Evolutionary conservation across 1,284 basidiomycete genomes (phyloP).

Genomic region (Fistulinella cinereoalba): DNA sequence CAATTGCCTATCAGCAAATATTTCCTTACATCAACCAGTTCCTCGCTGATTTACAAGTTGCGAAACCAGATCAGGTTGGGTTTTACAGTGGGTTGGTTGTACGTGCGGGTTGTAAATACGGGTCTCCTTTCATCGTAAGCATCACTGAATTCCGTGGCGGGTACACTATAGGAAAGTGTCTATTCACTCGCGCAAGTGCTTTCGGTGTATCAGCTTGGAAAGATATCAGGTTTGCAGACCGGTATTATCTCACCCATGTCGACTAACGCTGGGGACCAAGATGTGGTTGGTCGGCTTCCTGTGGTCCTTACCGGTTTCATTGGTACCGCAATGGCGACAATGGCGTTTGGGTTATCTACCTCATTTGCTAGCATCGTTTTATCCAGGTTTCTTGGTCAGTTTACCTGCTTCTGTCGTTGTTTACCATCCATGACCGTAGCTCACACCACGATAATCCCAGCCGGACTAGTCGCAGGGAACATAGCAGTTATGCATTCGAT

Average conservation of each 20-base stretch:
- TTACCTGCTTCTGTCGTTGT: conserved; percentile 41
- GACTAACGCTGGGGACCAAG: conserved; percentile 20
- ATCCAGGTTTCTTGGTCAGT: conserved; percentile 17
- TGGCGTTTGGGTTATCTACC: conserved; percentile 53
- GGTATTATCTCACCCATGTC: neutral
- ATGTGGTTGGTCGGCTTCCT: conserved; percentile 57
- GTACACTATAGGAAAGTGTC: conserved; percentile 47
- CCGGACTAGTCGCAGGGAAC: conserved; percentile 58
- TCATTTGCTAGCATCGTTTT: conserved; percentile 41
- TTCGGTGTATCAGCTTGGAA: conserved; percentile 62
- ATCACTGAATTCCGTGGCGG: no score
- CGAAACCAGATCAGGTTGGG: conserved; percentile 55
- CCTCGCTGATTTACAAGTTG: conserved; percentile 51
- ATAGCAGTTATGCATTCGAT: conserved; percentile 49
- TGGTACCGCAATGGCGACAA: conserved; percentile 50
- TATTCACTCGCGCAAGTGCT: conserved; percentile 60
- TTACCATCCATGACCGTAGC: conserved; percentile 11
- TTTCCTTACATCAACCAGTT: conserved; percentile 68
- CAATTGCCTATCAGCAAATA: conserved; percentile 54
- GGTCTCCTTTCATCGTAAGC: neutral
- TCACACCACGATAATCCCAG: conserved; percentile 18
- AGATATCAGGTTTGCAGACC: conserved; percentile 45
- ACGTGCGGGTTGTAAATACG: conserved; percentile 9
- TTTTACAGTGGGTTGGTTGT: conserved; percentile 64
- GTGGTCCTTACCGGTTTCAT: conserved; percentile 54